Percentiles rank a stretch among this genome's conserved stretches.
These are phyloP conservation scores for Pleochaeta shiraiana DNA, from an alignment of 2,329 filamentous ascomycete species.

Conservation along the genomic window DNA sequence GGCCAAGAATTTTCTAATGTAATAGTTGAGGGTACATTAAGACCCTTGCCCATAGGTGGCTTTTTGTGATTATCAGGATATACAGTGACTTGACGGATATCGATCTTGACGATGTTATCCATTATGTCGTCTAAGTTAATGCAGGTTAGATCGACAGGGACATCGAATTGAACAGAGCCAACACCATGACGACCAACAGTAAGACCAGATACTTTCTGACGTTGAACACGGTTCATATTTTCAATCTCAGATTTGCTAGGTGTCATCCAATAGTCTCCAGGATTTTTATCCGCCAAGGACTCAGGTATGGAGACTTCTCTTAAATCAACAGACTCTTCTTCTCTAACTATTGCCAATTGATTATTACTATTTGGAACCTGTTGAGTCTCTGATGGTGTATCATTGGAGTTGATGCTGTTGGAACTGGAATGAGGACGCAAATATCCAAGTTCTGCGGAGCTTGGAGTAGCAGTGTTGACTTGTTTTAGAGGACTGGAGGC, in stretches of 20 bases:
- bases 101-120: constrained; percentile 53
- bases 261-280: constrained; percentile 72
- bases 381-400: constrained; percentile 38
- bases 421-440: constrained; percentile 26
- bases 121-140: constrained; percentile 65
- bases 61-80: constrained; percentile 57
- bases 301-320: constrained; percentile 2
- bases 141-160: constrained; percentile 60
- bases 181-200: constrained; percentile 64
- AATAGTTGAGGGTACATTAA: constrained; percentile 81
- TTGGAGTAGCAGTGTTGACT: constrained; percentile 22
- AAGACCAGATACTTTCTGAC: constrained; percentile 51
- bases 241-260: constrained; percentile 55
- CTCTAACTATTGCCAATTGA: constrained; percentile 58
- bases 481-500: constrained; percentile 16
- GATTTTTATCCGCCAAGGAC: constrained; percentile 16
- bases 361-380: constrained; percentile 40
- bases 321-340: constrained; percentile 30
- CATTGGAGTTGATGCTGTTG: constrained; percentile 25
- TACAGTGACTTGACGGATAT: constrained; percentile 64
- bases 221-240: constrained; percentile 59
- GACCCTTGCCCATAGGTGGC: constrained; percentile 61
- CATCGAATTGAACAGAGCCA: constrained; percentile 62
- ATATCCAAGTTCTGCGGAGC: constrained; percentile 34
- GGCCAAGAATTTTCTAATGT: constrained; percentile 89